These are phyloP conservation scores for Lentinula edodes DNA, from an alignment of 768 basidiomycete genomes.

Conservation along the genomic window DNA sequence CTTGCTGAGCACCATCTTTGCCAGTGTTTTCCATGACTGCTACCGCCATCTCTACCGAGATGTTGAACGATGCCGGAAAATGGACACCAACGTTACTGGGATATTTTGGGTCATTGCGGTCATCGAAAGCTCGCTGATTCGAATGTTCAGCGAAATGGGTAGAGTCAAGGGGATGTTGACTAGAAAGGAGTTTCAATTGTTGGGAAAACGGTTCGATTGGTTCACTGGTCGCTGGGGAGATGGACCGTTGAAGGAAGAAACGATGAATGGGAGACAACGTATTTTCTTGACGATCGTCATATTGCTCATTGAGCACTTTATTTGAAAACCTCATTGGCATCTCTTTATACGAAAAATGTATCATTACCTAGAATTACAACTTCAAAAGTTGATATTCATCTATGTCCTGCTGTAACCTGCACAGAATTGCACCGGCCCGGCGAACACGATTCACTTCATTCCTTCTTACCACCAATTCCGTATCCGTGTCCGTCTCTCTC, in stretches of 20 bases:
- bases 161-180: conserved; percentile 38
- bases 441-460: not conserved
- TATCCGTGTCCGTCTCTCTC: conserved; percentile 7
- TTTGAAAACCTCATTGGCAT: not conserved
- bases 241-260: conserved; percentile 40
- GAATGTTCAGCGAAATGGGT: conserved; percentile 47
- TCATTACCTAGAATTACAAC: too few species aligned
- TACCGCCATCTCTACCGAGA: conserved; percentile 43
- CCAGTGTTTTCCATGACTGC: conserved; percentile 43
- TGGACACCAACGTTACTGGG: conserved; percentile 30
- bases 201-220: conserved; percentile 52
- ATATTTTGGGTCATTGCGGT: conserved; percentile 36
- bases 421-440: too few species aligned
- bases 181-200: conserved; percentile 29
- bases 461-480: not conserved
- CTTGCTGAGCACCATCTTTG: conserved; percentile 19
- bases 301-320: not conserved
- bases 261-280: conserved; percentile 29
- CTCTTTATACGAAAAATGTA: too few species aligned
- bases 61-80: conserved; percentile 21
- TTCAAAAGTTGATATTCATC: too few species aligned
- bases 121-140: conserved; percentile 43
- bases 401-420: too few species aligned
- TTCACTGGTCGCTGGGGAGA: conserved; percentile 36
- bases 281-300: conserved; percentile 4